Conservation (phyloP, 1,284 basidiomycete species). For the Waitea zeae region DNA sequence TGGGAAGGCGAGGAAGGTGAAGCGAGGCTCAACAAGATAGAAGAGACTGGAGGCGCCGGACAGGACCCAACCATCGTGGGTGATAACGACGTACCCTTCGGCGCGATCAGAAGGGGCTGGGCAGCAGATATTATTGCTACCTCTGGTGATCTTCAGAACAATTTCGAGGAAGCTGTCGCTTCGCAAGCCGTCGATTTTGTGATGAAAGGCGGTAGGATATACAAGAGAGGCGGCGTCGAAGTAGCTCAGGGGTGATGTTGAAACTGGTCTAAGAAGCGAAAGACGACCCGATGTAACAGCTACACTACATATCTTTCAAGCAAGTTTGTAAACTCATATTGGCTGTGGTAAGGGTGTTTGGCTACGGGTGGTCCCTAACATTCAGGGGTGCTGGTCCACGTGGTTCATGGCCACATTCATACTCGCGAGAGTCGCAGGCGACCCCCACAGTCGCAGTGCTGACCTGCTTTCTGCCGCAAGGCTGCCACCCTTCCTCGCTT, state of each 20-base stretch:
- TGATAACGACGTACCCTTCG: conserved; percentile 43
- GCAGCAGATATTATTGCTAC: conserved; percentile 41
- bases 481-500: too few species aligned
- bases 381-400: too few species aligned
- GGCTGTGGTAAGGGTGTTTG: too few species aligned
- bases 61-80: conserved; percentile 16
- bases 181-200: conserved; percentile 29
- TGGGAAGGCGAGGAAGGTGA: conserved; percentile 27
- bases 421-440: too few species aligned
- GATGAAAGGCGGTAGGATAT: conserved; percentile 38
- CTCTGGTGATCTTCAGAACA: conserved; percentile 25
- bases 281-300: too few species aligned
- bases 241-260: neutral
- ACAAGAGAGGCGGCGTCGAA: conserved; percentile 22
- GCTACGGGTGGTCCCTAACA: too few species aligned
- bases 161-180: conserved; percentile 29
- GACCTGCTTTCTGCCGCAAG: too few species aligned
- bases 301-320: too few species aligned
- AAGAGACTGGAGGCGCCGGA: conserved; percentile 8
- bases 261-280: too few species aligned
- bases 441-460: too few species aligned
- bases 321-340: too few species aligned
- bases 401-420: too few species aligned
- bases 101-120: conserved; percentile 30
- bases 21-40: conserved; percentile 15